Evolutionary conservation across 495 filamentous ascomycete species (phyloP).

Genomic region (Talaromyces proteolyticus): DNA sequence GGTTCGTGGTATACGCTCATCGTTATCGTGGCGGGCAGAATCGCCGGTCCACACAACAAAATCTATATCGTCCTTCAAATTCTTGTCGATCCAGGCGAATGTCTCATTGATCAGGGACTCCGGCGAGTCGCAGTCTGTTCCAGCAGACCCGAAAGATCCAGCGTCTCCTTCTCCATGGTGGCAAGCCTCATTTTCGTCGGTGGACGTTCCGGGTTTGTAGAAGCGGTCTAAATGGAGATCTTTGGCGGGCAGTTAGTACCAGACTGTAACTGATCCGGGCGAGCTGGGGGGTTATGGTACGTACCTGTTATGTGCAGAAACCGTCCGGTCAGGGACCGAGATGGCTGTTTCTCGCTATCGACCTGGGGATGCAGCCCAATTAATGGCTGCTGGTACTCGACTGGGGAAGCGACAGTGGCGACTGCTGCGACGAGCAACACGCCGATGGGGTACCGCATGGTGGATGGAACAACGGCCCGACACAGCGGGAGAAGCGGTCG

Average conservation of each 20-base stretch:
- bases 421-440: background rate
- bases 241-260: constrained; percentile 28
- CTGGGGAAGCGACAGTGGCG: constrained; percentile 9
- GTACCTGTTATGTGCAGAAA: constrained; percentile 95
- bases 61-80: constrained; percentile 79
- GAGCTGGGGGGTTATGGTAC: background rate
- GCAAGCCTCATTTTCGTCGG: constrained; percentile 61
- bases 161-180: constrained; percentile 74
- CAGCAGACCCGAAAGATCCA: constrained; percentile 77
- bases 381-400: constrained; percentile 4
- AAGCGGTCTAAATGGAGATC: constrained; percentile 87
- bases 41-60: constrained; percentile 99
- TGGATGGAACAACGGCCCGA: too few species aligned
- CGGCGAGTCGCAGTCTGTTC: constrained; percentile 84
- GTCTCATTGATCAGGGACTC: constrained; percentile 77
- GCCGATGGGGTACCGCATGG: background rate
- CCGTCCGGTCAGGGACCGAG: constrained; percentile 45
- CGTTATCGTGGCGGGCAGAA: constrained; percentile 90
- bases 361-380: background rate
- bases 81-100: constrained; percentile 83
- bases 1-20: constrained; percentile 74
- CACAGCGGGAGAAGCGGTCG: too few species aligned
- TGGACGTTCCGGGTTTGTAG: constrained; percentile 73
- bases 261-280: too few species aligned
- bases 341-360: background rate